A percentile compares a stretch with the other conserved stretches of the same genome.
Conservation (phyloP, 768 basidiomycete genomes). For the Hypsizygus marmoreus region DNA sequence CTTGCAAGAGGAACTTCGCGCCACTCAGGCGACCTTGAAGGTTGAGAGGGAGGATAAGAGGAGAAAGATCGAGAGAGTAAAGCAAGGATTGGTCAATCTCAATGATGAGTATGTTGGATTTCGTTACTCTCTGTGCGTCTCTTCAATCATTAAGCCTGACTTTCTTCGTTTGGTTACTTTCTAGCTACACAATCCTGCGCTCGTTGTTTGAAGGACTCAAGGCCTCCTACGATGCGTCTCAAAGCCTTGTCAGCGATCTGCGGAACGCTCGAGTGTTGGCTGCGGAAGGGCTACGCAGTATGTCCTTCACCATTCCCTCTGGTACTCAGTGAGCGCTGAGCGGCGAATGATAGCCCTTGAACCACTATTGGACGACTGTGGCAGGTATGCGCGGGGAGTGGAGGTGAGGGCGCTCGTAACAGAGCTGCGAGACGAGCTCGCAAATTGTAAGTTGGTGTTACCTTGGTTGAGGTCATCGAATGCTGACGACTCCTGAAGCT, state of each 20-base stretch:
- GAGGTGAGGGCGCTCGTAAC: conserved; percentile 24
- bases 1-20: neutral
- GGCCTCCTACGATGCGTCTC: conserved; percentile 5
- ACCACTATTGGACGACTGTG: conserved; percentile 27
- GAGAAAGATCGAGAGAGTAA: conserved; percentile 1
- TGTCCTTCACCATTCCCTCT: neutral
- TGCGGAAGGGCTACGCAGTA: conserved; percentile 11
- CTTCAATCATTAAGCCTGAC: too few relatives aligned
- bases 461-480: neutral
- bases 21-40: conserved; percentile 1
- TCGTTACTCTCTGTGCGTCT: too few relatives aligned
- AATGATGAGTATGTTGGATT: conserved; percentile 8
- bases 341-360: conserved; percentile 8
- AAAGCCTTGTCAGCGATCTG: conserved; percentile 1
- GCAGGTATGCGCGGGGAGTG: conserved; percentile 15
- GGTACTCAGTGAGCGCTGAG: neutral
- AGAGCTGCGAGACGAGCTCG: conserved; percentile 29
- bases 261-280: conserved; percentile 8
- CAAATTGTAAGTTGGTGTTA: conserved; percentile 24
- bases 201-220: conserved; percentile 7
- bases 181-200: conserved; percentile 12
- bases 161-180: neutral
- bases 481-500: conserved; percentile 21
- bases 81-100: conserved; percentile 7
- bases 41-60: conserved; percentile 2